Conservation (phyloP, 129 eudicot species). For the Pittosporum tobira region DNA sequence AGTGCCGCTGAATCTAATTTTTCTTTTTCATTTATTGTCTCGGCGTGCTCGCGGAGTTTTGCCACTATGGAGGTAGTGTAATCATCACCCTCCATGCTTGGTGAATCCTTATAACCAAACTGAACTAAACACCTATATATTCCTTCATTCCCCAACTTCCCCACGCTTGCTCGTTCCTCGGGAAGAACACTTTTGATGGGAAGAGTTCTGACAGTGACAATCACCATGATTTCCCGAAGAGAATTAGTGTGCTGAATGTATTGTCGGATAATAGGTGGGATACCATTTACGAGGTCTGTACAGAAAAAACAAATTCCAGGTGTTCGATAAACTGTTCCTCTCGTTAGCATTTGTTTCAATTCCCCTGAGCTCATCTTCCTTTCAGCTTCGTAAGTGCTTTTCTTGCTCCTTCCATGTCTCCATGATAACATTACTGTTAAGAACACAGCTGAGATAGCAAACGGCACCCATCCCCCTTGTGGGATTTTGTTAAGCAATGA, state of each 20-base stretch:
- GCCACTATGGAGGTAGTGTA: slow-evolving; percentile 5
- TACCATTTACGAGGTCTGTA: slow-evolving; percentile 26
- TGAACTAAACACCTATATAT: slow-evolving; percentile 34
- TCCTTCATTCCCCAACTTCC: slow-evolving; percentile 22
- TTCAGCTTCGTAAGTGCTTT: slow-evolving; percentile 17
- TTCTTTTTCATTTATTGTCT: background rate
- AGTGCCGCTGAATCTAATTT: slow-evolving; percentile 6
- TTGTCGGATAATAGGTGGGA: slow-evolving; percentile 29
- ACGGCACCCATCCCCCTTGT: slow-evolving; percentile 42
- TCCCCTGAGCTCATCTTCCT: slow-evolving; percentile 19
- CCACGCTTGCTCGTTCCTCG: slow-evolving; percentile 19
- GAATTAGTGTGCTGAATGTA: slow-evolving; percentile 30
- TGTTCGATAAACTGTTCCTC: slow-evolving; percentile 12
- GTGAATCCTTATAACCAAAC: slow-evolving; percentile 27
- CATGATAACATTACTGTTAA: slow-evolving; percentile 27
- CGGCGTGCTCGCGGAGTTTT: slow-evolving; percentile 13
- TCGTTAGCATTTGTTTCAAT: slow-evolving; percentile 14
- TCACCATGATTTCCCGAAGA: slow-evolving; percentile 18
- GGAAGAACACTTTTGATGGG: slow-evolving; percentile 18
- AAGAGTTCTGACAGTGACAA: slow-evolving; percentile 23
- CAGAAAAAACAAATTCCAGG: slow-evolving; percentile 29
- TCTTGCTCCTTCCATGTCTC: slow-evolving; percentile 29
- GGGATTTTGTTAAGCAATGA: slow-evolving; percentile 29
- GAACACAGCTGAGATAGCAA: slow-evolving; percentile 30
- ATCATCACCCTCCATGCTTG: slow-evolving; percentile 16